Percentiles rank a stretch among this genome's conserved stretches.
These are phyloP conservation scores for Ceratocystiopsis sp. DNA, from an alignment of 2,329 filamentous ascomycete genomes.

Conservation along the genomic window DNA sequence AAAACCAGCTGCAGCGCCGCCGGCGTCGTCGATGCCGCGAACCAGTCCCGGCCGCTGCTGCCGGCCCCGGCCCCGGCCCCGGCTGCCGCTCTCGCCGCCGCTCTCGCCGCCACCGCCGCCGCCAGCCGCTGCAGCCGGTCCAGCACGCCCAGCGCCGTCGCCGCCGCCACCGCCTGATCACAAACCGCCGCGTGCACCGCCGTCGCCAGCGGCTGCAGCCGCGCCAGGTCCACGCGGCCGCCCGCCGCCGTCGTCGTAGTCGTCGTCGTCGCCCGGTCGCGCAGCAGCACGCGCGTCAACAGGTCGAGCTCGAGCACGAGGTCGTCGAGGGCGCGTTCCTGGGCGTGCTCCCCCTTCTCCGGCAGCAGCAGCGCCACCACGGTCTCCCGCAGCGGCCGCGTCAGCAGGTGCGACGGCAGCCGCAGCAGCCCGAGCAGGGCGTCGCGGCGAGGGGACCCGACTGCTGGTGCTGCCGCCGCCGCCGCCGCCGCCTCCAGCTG, in stretches of 20 bases:
- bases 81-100: no score
- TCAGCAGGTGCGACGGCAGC: conserved; percentile 22
- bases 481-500: not conserved
- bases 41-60: no score
- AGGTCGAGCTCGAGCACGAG: conserved; percentile 26
- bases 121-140: conserved; percentile 1
- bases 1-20: conserved; percentile 1
- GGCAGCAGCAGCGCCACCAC: conserved; percentile 21
- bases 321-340: conserved; percentile 1
- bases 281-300: conserved; percentile 34
- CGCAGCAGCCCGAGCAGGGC: conserved; percentile 13
- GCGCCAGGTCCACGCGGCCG: no score
- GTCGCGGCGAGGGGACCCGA: not conserved
- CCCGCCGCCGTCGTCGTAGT: no score
- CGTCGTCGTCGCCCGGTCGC: conserved; percentile 17
- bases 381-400: conserved; percentile 25
- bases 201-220: conserved; percentile 12
- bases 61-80: no score
- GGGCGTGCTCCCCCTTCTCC: not conserved
- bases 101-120: not conserved
- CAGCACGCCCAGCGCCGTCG: not conserved
- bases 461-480: not conserved
- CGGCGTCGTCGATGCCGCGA: not conserved
- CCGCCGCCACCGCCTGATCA: not conserved
- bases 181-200: not conserved